These are phyloP conservation scores for Aspergillus aculeatinus DNA, from an alignment of 2,329 filamentous ascomycete genomes.

Conservation along the genomic window DNA sequence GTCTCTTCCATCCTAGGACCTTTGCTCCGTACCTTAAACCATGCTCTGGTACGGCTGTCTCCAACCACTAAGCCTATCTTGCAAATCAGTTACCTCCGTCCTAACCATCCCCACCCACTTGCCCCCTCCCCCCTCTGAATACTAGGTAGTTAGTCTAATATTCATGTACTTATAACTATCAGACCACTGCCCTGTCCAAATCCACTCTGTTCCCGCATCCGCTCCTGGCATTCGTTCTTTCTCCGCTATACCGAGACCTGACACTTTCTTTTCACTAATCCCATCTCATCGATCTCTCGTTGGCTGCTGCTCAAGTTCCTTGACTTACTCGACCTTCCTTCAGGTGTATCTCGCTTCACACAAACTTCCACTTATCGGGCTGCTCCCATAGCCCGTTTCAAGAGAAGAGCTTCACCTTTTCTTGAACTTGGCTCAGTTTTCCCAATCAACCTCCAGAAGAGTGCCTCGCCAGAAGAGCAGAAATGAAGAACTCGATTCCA, in stretches of 20 bases:
- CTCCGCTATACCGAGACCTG: background rate
- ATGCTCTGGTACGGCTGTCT: background rate
- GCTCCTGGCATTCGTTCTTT: background rate
- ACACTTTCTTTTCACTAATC: background rate
- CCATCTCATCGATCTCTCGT: conserved; percentile 30
- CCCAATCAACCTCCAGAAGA: background rate
- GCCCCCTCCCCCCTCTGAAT: conserved; percentile 1
- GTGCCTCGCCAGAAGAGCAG: conserved; percentile 4
- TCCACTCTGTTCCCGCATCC: background rate
- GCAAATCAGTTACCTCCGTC: background rate
- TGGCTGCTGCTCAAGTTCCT: background rate
- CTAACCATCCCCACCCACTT: background rate
- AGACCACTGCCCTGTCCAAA: background rate
- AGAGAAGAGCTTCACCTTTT: background rate
- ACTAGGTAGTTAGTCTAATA: background rate
- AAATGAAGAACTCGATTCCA: conserved; percentile 45
- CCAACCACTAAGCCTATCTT: background rate
- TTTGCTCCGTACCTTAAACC: conserved; percentile 7
- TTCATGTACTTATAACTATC: conserved; percentile 11
- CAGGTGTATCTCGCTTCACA: background rate
- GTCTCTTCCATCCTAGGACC: conserved; percentile 4
- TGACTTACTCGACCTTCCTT: background rate
- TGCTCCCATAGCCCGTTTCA: background rate
- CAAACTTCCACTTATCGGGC: background rate
- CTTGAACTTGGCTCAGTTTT: background rate